Percentiles rank a stretch among this genome's conserved stretches.
Conservation (phyloP, 2,329 filamentous ascomycete species). For the Colletotrichum tabaci region DNA sequence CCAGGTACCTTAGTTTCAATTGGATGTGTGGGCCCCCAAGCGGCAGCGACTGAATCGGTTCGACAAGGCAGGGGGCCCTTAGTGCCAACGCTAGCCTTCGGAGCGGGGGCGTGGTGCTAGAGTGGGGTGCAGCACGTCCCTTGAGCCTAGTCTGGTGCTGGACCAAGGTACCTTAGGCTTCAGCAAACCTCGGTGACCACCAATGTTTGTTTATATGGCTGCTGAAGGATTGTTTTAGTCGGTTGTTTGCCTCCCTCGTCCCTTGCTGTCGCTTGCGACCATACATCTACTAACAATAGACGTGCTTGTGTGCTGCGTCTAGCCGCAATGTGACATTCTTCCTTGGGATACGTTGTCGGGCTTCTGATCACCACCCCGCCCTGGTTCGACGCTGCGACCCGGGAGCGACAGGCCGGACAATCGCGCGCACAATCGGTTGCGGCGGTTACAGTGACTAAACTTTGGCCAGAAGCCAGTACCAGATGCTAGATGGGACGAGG, state of each 20-base stretch:
- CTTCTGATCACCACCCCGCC: background rate
- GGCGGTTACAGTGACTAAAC: background rate
- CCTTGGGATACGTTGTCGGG: background rate
- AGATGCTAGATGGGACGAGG: background rate
- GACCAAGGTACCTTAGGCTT: background rate
- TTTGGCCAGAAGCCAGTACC: background rate
- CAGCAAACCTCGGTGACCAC: background rate
- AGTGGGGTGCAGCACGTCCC: constrained; percentile 19
- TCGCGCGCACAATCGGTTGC: background rate
- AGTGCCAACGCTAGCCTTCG: constrained; percentile 19
- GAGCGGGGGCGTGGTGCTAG: constrained; percentile 17
- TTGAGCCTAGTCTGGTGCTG: background rate
- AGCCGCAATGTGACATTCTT: background rate
- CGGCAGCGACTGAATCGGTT: constrained; percentile 35
- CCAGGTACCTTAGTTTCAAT: constrained; percentile 23
- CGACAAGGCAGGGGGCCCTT: constrained; percentile 13
- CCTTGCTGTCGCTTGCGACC: background rate
- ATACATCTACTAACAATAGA: background rate
- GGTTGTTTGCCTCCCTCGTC: background rate
- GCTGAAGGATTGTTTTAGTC: background rate
- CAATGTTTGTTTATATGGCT: background rate
- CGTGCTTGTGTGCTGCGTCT: background rate
- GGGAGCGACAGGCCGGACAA: background rate
- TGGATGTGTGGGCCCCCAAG: constrained; percentile 13
- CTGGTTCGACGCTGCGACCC: background rate